Conservation (phyloP, 2,329 filamentous ascomycete genomes). For the Neobulgaria alba region DNA sequence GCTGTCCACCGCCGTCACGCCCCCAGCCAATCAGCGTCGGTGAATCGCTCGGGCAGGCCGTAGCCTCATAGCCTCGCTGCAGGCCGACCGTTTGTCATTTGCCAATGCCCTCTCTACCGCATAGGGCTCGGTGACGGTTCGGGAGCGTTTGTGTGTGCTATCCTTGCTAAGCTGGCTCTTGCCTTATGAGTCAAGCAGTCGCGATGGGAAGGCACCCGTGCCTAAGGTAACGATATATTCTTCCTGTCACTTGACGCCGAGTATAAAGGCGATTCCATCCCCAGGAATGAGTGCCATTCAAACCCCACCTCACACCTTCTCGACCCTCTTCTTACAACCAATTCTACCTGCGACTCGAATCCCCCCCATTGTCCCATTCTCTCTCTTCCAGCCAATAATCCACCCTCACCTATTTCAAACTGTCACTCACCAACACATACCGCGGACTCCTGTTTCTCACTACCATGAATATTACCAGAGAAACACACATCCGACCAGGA, state of each 20-base stretch:
- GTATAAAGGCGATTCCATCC: not conserved
- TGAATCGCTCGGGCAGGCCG: slow-evolving; percentile 7
- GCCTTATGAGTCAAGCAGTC: slow-evolving; percentile 9
- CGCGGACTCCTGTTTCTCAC: not conserved
- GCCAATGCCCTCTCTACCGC: not conserved
- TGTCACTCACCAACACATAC: not conserved
- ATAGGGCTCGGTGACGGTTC: not conserved
- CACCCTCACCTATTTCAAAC: not conserved
- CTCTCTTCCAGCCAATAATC: not conserved
- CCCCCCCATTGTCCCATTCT: not conserved
- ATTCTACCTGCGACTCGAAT: not conserved
- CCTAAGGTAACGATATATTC: not conserved
- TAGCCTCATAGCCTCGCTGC: slow-evolving; percentile 5
- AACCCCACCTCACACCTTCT: not conserved
- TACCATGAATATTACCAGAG: slow-evolving; percentile 11
- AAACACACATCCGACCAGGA: not conserved
- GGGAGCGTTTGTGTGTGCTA: not conserved
- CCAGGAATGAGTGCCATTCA: not conserved
- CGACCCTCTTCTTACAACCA: not conserved
- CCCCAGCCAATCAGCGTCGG: not conserved
- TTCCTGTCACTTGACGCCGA: not conserved
- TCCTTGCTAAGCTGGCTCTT: slow-evolving; percentile 4
- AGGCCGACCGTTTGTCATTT: not conserved
- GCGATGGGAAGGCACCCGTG: not conserved
- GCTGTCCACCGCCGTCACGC: not conserved